Conservation (phyloP, 225 moss, liverwort and hornwort genomes). For the Bryum argenteum region DNA sequence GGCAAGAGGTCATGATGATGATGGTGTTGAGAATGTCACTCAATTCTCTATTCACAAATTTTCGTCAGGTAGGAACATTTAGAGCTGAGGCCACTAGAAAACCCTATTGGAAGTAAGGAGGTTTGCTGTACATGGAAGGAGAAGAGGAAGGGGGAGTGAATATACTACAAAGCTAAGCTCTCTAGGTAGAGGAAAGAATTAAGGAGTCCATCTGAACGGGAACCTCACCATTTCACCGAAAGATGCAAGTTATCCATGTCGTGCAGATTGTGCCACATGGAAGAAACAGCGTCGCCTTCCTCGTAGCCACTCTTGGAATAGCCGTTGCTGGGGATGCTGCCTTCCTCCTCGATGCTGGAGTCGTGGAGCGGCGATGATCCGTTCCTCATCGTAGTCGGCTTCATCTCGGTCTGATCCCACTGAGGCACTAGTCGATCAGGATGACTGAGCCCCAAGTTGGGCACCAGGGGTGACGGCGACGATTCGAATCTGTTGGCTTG, state of each 20-base stretch:
- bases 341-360: slow-evolving; percentile 65
- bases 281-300: slow-evolving; percentile 57
- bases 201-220: slow-evolving; percentile 13
- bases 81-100: slow-evolving; percentile 20
- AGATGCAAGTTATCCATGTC: slow-evolving; percentile 57
- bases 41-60: slow-evolving; percentile 72
- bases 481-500: slow-evolving; percentile 31
- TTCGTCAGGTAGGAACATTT: slow-evolving; percentile 51
- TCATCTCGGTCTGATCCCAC: slow-evolving; percentile 39
- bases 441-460: slow-evolving; percentile 45
- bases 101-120: slow-evolving; percentile 23
- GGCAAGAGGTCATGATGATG: slow-evolving; percentile 22
- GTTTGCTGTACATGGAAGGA: slow-evolving; percentile 6
- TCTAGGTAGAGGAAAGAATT: slow-evolving; percentile 33
- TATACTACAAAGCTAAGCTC: slow-evolving; percentile 35
- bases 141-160: slow-evolving; percentile 22
- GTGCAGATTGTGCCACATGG: slow-evolving; percentile 68
- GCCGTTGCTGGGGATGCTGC: slow-evolving; percentile 59
- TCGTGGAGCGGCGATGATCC: slow-evolving; percentile 56
- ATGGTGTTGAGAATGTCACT: slow-evolving; percentile 39
- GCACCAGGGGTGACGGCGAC: slow-evolving; percentile 35
- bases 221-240: slow-evolving; percentile 31
- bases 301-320: slow-evolving; percentile 56
- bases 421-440: slow-evolving; percentile 5
- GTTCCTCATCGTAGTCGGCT: slow-evolving; percentile 25